Conservation (phyloP, 768 basidiomycete genomes). For the Hydnum rufescens region DNA sequence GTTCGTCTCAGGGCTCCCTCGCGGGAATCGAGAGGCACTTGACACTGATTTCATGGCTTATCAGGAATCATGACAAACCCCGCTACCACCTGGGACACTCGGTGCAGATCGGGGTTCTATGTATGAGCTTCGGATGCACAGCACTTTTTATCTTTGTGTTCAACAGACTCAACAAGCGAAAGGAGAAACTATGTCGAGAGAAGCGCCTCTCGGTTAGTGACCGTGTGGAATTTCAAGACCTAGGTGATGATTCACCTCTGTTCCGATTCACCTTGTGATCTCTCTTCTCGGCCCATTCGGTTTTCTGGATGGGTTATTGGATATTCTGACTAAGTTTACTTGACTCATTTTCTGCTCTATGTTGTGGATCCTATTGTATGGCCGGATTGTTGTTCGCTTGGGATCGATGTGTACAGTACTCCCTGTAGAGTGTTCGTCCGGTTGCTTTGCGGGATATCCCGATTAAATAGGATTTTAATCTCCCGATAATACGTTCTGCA, state of each 20-base stretch:
- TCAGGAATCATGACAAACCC: conserved; percentile 13
- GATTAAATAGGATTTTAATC: no score
- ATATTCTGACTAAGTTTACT: no score
- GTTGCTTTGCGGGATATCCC: no score
- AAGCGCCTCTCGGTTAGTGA: conserved; percentile 25
- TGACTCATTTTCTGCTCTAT: no score
- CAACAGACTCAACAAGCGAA: conserved; percentile 28
- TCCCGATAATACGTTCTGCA: no score
- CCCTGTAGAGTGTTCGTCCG: no score
- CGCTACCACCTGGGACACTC: conserved; percentile 22
- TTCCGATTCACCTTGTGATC: conserved; percentile 23
- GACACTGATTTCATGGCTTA: neutral
- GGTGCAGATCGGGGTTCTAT: conserved; percentile 21
- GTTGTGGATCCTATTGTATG: no score
- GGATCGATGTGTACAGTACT: no score
- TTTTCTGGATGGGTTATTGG: no score
- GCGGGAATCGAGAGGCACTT: neutral
- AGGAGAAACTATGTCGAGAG: conserved; percentile 25
- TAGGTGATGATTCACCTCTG: conserved; percentile 36
- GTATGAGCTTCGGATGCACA: conserved; percentile 9
- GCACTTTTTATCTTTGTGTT: conserved; percentile 31
- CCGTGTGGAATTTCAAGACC: conserved; percentile 24
- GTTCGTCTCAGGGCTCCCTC: neutral
- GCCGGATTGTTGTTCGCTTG: no score
- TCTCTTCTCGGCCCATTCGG: no score